These are phyloP conservation scores for Ophiostoma piceae DNA, from an alignment of 2,329 filamentous ascomycete species.

Conservation along the genomic window DNA sequence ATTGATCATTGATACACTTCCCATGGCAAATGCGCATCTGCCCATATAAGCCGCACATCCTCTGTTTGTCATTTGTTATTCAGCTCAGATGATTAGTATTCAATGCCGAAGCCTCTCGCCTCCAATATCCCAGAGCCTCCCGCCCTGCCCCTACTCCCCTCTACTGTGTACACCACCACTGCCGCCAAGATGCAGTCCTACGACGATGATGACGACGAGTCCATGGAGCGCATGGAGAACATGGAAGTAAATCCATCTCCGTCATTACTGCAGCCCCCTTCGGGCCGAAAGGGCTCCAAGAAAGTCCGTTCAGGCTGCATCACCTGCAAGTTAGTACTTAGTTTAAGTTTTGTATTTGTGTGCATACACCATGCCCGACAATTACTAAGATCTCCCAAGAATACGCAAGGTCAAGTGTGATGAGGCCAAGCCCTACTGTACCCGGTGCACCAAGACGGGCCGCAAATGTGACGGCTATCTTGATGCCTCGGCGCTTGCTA, in stretches of 20 bases:
- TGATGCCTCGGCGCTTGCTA: conserved; percentile 29
- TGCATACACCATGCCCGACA: neutral
- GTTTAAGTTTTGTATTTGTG: neutral
- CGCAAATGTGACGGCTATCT: conserved; percentile 54
- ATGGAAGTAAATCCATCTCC: neutral
- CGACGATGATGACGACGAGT: neutral
- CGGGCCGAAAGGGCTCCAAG: conserved; percentile 39
- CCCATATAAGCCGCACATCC: neutral
- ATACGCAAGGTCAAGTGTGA: conserved; percentile 55
- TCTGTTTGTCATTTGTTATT: neutral
- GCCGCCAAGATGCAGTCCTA: neutral
- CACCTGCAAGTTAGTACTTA: conserved; percentile 49
- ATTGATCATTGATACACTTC: neutral
- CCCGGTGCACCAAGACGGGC: conserved; percentile 50
- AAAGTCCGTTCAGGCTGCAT: conserved; percentile 49
- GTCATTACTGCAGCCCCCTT: conserved; percentile 2
- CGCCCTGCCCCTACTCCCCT: neutral
- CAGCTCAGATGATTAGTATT: neutral
- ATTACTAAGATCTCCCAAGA: conserved; percentile 32
- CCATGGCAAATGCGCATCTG: neutral
- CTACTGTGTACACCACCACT: neutral
- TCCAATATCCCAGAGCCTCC: neutral
- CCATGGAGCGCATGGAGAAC: neutral
- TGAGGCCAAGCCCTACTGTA: conserved; percentile 49
- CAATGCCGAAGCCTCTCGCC: neutral